These are phyloP conservation scores for Aspergillus sp. DNA, from an alignment of 2,329 filamentous ascomycete genomes.

Conservation along the genomic window DNA sequence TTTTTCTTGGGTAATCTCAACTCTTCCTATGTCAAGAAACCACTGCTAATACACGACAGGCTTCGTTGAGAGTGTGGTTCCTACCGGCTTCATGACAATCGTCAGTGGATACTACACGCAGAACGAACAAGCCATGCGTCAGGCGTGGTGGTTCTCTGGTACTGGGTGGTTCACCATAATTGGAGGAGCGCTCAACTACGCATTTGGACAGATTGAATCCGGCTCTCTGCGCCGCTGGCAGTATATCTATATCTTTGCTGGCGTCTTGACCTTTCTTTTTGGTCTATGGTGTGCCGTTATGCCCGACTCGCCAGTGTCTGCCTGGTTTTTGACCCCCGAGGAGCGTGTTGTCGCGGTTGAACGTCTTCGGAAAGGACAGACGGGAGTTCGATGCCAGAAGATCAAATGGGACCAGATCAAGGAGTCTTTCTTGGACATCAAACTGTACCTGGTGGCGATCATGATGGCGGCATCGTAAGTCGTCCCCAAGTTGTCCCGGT, in stretches of 20 bases:
- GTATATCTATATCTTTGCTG: slow-evolving; percentile 68
- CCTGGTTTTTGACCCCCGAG: slow-evolving; percentile 65
- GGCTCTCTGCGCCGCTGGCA: slow-evolving; percentile 62
- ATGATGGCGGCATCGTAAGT: slow-evolving; percentile 65
- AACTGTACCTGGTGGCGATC: slow-evolving; percentile 61
- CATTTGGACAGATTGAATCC: slow-evolving; percentile 60
- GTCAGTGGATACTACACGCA: slow-evolving; percentile 64
- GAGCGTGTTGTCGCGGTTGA: slow-evolving; percentile 66
- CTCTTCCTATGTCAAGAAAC: no score
- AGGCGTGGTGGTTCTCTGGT: slow-evolving; percentile 65
- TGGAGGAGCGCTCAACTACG: slow-evolving; percentile 64
- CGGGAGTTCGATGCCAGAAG: slow-evolving; percentile 59
- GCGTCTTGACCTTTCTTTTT: slow-evolving; percentile 62
- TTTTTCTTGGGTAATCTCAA: slow-evolving; percentile 52
- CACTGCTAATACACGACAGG: slow-evolving; percentile 20
- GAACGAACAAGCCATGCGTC: slow-evolving; percentile 60
- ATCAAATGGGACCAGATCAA: slow-evolving; percentile 60
- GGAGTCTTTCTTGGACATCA: slow-evolving; percentile 59
- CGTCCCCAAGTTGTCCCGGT: background rate
- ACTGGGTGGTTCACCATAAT: slow-evolving; percentile 59
- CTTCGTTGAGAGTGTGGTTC: slow-evolving; percentile 63
- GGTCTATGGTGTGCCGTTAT: slow-evolving; percentile 63
- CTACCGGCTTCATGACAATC: slow-evolving; percentile 65
- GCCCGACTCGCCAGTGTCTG: slow-evolving; percentile 63
- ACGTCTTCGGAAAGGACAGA: slow-evolving; percentile 60